Base-by-base conservation (phyloP, 805 yeast genomes). In the Wickerhamiella cacticola region DNA sequence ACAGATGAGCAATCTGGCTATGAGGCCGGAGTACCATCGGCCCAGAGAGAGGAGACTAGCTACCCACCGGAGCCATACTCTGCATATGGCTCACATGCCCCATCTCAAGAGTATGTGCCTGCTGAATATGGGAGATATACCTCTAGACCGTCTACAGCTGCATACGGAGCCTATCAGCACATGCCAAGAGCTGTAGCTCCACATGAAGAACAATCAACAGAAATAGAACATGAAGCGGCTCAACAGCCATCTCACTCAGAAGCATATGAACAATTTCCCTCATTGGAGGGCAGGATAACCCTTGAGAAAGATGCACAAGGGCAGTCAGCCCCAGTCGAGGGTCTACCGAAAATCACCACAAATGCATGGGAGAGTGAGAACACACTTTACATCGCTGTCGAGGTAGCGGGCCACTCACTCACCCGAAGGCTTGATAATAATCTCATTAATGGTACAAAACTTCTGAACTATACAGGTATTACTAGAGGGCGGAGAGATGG, bases 391-490 rank as follows among this genome's bases (percentile, higher is more conserved):
- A 31, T 56, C 10, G 46, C 52, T 3, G 59, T 57, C 3, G 53
- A 50, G 24, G 22, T 42, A 9, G 39, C 45, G 6, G 49, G 53
- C 2, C 45, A 44, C 10, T 22, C 42, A 9, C 53, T 57, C 6
- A 48, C 59, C 1, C 41, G 60, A 2, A 38, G 60, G 3, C 54
- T 53, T 33, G 60, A 57, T 48, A 57, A 57, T 43, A 57, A 57
- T 50, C 54, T 57, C 57, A 56, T 57, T 23, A 57, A 57, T 34
- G 60, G 59, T n/a, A 57, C 60, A 13, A 57, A 57, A 26, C 55
- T 57, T 3, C 45, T 57, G 40, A 57, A 57, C 28, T 49, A 52
- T 8, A 54, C 56, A 2, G 46, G 52, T 1, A 48, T 55, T n/a
- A 41, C 57, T 8, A 52, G 60, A 5, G 60, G 60, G 2, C 46